Conservation (phyloP, 169 alveolate genomes). For the Toxoplasma gondii region DNA sequence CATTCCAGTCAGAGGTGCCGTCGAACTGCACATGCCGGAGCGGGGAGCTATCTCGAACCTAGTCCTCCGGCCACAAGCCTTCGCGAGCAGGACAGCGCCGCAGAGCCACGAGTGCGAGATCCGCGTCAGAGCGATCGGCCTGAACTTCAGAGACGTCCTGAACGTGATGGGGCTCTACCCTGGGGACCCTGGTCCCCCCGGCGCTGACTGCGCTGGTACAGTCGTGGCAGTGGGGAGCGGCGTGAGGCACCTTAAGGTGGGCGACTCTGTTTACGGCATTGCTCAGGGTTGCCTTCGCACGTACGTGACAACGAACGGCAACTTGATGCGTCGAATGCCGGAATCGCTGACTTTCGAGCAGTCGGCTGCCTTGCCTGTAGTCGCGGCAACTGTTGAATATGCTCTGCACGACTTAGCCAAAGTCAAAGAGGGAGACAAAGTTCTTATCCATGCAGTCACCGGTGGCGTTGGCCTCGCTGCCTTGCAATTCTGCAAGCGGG, state of each 20-base stretch:
- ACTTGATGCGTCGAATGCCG: slow-evolving; percentile 70
- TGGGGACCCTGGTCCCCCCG: slow-evolving; percentile 87
- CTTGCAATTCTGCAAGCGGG: slow-evolving; percentile 74
- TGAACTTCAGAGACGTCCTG: slow-evolving; percentile 79
- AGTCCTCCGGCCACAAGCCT: slow-evolving; percentile 66
- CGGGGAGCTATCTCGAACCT: slow-evolving; percentile 69
- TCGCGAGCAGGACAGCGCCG: slow-evolving; percentile 35
- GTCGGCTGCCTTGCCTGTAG: slow-evolving; percentile 78
- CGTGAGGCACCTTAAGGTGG: slow-evolving; percentile 64
- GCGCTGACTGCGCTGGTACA: slow-evolving; percentile 79
- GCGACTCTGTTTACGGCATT: slow-evolving; percentile 77
- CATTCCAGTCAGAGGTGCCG: slow-evolving; percentile 45
- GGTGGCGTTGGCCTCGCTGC: slow-evolving; percentile 81
- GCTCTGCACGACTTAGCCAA: slow-evolving; percentile 77
- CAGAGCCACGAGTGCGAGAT: slow-evolving; percentile 49
- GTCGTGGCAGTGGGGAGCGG: slow-evolving; percentile 74
- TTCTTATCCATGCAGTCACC: slow-evolving; percentile 75
- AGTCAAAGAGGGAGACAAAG: slow-evolving; percentile 75
- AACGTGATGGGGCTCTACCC: slow-evolving; percentile 82
- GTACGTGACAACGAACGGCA: slow-evolving; percentile 65
- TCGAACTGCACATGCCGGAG: slow-evolving; percentile 67
- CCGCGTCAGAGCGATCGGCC: slow-evolving; percentile 72
- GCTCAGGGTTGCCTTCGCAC: slow-evolving; percentile 77
- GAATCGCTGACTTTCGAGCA: slow-evolving; percentile 71
- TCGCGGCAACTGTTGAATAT: slow-evolving; percentile 76